Evolutionary conservation across 306 rosid genomes (phyloP), one percentile per base, ranked within the genome.

Genomic region (Malus sylvestris): DNA sequence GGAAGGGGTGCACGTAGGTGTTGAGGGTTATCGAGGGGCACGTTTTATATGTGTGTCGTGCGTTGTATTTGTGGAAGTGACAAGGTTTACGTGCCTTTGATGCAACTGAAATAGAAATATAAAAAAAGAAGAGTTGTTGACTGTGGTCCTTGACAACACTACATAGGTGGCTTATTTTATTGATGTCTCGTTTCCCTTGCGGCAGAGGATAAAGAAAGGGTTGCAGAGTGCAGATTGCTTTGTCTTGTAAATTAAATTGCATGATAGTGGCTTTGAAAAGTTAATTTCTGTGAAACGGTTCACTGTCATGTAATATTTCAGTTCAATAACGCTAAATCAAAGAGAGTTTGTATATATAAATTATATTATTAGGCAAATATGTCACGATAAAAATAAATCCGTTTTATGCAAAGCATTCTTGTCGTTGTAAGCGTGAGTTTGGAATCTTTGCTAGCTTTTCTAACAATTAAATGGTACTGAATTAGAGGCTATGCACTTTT

Each of bases 1-100:
- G 22, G 68, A n/a, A 33, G 58, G 16, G 45, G 13, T 58, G 72
- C 91, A 87, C 83, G 90, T 86, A 78, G 74, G 69, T 61, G 42
- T 72, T 44, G 63, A 69, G 81, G 55, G 73, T 70, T 23, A 58
- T 72, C 6, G 73, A 81, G 49, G 10, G 10, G 58, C 89, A 86
- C 89, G 87, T 87, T 82, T 73, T 84, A 58, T 71, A 45, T 38
- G 25, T 68, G 38, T 35, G 40, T 35, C 40, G 38, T 35, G 40
- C 8, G 3, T 4, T 46, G 74, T 62, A 70, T 62, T 65, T 70
- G 64, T 68, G 49, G 58, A 49, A 65, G 62, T n/a, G 74, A 19
- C 88, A 7, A 70, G 80, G 81, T 29, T 70, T 58, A 65, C 85
- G 69, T 60, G 58, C 58, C 10, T 42, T 73, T 25, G 69, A 73